A percentile compares a stretch with the other conserved stretches of the same genome.
These are phyloP conservation scores for Verbascum thapsus DNA, from an alignment of 257 asterid genomes.

Conservation along the genomic window DNA sequence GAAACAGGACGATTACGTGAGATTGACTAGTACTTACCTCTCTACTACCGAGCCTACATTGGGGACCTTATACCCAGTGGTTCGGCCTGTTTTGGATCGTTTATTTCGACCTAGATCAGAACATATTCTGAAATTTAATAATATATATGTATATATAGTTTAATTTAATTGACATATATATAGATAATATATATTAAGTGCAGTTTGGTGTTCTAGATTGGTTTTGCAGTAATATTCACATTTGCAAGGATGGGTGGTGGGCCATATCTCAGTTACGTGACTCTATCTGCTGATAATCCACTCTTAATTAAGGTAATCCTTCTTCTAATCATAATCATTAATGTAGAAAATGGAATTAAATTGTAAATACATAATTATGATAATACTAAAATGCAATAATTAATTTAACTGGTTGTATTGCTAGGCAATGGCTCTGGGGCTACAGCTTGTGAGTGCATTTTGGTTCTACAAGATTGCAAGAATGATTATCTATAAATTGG, in stretches of 20 bases:
- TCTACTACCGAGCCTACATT: no score
- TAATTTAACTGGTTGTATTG: neutral
- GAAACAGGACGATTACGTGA: no score
- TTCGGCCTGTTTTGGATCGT: no score
- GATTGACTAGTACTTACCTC: no score
- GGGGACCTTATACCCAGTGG: no score
- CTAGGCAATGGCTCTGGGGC: conserved; percentile 88
- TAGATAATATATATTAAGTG: no score
- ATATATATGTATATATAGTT: neutral
- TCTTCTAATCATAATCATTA: neutral
- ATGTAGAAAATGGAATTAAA: no score
- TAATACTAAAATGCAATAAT: no score
- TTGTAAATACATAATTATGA: no score
- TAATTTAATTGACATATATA: no score
- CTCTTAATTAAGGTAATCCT: conserved; percentile 62
- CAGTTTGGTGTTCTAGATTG: conserved; percentile 45
- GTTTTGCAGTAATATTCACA: conserved; percentile 68
- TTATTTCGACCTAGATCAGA: no score
- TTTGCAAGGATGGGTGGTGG: conserved; percentile 86
- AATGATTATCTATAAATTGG: conserved; percentile 67
- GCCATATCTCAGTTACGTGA: conserved; percentile 71
- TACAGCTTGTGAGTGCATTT: conserved; percentile 75
- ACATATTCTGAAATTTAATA: no score
- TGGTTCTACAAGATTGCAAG: conserved; percentile 89
- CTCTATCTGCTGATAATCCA: conserved; percentile 70